Evolutionary conservation across 2,329 filamentous ascomycete species (phyloP).

Genomic region (Exophiala spinifera): DNA sequence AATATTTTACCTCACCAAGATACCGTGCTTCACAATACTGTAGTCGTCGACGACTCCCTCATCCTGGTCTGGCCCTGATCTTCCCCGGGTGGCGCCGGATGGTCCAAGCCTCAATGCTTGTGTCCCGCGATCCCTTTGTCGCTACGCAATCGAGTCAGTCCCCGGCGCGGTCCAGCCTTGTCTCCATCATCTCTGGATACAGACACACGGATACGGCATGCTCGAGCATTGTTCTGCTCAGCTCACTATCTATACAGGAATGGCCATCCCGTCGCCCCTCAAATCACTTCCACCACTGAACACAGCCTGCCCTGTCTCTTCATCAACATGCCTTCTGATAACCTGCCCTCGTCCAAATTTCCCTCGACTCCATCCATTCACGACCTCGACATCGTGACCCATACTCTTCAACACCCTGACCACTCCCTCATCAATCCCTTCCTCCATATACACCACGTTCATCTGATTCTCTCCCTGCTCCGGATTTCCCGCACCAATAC

Average conservation of each 20-base stretch:
- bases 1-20: no score
- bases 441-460: conserved; percentile 67
- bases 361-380: conserved; percentile 61
- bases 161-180: no score
- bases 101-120: no score
- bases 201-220: no score
- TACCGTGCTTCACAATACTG: no score
- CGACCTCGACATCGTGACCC: conserved; percentile 70
- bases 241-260: conserved; percentile 40
- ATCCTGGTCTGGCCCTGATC: no score
- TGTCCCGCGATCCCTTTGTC: no score
- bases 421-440: conserved; percentile 69
- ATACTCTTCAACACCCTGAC: conserved; percentile 63
- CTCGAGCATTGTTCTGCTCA: no score
- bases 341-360: conserved; percentile 86
- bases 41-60: no score
- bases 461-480: conserved; percentile 10
- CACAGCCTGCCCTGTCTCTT: conserved; percentile 58
- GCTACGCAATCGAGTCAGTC: no score
- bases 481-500: conserved; percentile 72
- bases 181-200: no score
- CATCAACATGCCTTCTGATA: conserved; percentile 74
- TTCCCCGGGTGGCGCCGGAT: no score
- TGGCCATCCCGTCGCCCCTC: conserved; percentile 75
- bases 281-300: conserved; percentile 89